Conservation (phyloP, 2,329 filamentous ascomycete genomes). For the Coleophoma crateriformis region DNA sequence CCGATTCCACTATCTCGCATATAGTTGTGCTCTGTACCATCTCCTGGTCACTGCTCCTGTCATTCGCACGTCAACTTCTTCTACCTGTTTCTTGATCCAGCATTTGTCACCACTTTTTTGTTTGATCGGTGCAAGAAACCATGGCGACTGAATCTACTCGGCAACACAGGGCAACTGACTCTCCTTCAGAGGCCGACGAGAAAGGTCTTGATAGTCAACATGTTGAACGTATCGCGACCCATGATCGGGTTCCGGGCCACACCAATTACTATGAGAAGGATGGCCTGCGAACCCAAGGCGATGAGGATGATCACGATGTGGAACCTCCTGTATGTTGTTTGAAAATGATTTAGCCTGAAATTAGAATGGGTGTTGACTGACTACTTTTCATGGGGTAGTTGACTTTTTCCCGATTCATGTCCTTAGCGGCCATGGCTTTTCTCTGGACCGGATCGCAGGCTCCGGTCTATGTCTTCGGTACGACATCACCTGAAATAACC, state of each 20-base stretch:
- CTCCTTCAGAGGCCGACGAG: background rate
- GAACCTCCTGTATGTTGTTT: conserved; percentile 34
- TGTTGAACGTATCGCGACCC: background rate
- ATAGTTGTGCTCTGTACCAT: too few species aligned
- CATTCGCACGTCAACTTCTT: too few species aligned
- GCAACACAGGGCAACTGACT: background rate
- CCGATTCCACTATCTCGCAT: too few species aligned
- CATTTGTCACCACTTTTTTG: background rate
- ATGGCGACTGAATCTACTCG: background rate
- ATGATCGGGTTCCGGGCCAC: conserved; percentile 8
- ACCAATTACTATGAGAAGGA: conserved; percentile 18
- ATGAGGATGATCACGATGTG: conserved; percentile 40
- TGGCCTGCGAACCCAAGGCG: conserved; percentile 37
- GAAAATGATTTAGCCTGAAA: background rate
- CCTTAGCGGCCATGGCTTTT: conserved; percentile 52
- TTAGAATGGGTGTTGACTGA: conserved; percentile 19
- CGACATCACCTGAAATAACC: too few species aligned
- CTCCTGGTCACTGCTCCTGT: too few species aligned
- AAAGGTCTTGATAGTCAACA: background rate
- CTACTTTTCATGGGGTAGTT: conserved; percentile 22
- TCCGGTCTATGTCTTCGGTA: conserved; percentile 45
- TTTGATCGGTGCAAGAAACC: background rate
- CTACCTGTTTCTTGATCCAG: too few species aligned
- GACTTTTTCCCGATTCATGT: conserved; percentile 46
- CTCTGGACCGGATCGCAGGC: conserved; percentile 57